phyloP scores from a whole-genome alignment of 2,329 filamentous ascomycete species.

The Fulvia fulva region DNA sequence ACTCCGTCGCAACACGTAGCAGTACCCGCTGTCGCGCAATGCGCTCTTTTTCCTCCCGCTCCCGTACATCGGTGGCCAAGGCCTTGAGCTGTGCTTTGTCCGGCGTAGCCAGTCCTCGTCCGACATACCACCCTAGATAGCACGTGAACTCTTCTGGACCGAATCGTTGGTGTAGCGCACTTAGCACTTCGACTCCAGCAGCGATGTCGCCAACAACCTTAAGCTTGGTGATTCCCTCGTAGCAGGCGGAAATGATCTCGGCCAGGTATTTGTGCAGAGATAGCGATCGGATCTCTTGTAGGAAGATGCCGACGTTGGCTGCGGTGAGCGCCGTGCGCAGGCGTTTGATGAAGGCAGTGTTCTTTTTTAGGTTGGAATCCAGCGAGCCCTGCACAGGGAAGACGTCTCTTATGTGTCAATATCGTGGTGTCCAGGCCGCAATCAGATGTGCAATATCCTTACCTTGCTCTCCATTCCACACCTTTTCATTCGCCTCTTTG shows the following conservation, averaged over 20 bases:
- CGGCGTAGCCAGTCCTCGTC: constrained; percentile 83
- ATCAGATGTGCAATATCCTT: constrained; percentile 25
- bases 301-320: constrained; percentile 74
- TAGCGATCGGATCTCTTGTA: constrained; percentile 83
- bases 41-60: constrained; percentile 94
- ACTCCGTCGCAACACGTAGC: constrained; percentile 84
- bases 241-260: constrained; percentile 93
- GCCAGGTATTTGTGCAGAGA: constrained; percentile 96
- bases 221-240: constrained; percentile 86
- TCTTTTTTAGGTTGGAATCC: constrained; percentile 95
- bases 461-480: constrained; percentile 90
- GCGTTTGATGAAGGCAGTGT: constrained; percentile 96
- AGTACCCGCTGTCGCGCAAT: constrained; percentile 80
- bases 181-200: constrained; percentile 86
- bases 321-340: constrained; percentile 83
- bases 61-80: constrained; percentile 73
- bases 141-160: constrained; percentile 86
- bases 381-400: constrained; percentile 74
- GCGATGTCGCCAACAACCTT: constrained; percentile 90
- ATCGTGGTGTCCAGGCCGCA: neutral
- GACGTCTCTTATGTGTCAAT: constrained; percentile 55
- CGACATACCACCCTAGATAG: constrained; percentile 87
- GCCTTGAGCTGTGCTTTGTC: constrained; percentile 80
- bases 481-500: constrained; percentile 78
- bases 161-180: constrained; percentile 92